Evolutionary conservation across 257 asterid genomes (phyloP).

Genomic region (Lycium ferocissimum): DNA sequence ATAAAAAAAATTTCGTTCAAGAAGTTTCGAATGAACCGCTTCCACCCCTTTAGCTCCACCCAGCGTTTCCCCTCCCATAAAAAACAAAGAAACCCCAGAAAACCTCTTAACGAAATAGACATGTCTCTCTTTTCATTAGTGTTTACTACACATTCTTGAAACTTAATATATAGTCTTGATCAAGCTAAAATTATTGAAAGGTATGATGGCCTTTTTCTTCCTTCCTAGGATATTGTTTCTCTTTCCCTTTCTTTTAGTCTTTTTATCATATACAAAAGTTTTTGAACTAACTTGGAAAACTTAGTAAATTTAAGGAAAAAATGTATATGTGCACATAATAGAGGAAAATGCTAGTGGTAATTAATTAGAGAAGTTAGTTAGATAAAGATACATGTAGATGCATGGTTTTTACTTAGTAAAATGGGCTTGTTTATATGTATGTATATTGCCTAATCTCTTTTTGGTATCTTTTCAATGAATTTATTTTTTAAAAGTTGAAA

Average conservation of each 20-base stretch:
- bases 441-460: background rate
- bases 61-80: background rate
- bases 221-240: background rate
- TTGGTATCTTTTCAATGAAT: background rate
- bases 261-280: background rate
- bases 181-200: background rate
- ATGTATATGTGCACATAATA: background rate
- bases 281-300: background rate
- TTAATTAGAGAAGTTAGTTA: background rate
- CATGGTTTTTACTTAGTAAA: background rate
- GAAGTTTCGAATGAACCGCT: too few species aligned
- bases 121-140: background rate
- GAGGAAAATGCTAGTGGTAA: background rate
- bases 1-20: background rate
- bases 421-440: too few species aligned
- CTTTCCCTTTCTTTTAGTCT: background rate
- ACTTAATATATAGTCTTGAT: background rate
- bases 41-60: background rate
- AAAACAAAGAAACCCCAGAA: background rate
- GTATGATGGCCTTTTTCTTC: background rate
- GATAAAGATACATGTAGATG: background rate
- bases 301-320: background rate
- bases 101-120: background rate
- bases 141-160: background rate
- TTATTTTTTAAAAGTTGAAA: background rate